Percentiles rank a stretch among this genome's conserved stretches.
Evolutionary conservation across 768 basidiomycete species (phyloP).

Genomic region (Xerocomellus intermedius): DNA sequence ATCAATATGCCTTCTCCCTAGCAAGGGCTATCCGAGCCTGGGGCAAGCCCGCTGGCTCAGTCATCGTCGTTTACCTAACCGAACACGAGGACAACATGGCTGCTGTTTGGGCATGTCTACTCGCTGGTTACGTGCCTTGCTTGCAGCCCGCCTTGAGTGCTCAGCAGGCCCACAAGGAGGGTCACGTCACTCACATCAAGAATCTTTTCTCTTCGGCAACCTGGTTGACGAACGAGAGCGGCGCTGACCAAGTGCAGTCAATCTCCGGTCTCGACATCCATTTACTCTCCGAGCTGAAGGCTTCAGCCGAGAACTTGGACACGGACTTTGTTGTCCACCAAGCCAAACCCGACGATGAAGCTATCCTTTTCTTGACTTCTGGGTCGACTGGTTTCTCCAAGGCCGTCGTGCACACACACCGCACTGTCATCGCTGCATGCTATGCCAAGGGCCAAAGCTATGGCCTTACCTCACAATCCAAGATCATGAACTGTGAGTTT

Average conservation of each 20-base stretch:
- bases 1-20: conserved; percentile 14
- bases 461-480: conserved; percentile 33
- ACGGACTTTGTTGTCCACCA: conserved; percentile 18
- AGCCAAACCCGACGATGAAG: conserved; percentile 29
- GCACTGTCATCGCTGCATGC: conserved; percentile 36
- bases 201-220: conserved; percentile 30
- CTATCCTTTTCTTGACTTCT: conserved; percentile 39
- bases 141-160: conserved; percentile 34
- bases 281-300: conserved; percentile 23
- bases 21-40: conserved; percentile 22
- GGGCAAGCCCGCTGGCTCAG: conserved; percentile 26
- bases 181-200: conserved; percentile 30
- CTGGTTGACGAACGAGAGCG: conserved; percentile 31
- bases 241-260: conserved; percentile 24
- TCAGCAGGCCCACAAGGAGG: conserved; percentile 32
- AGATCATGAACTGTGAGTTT: conserved; percentile 39
- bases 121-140: conserved; percentile 33
- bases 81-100: conserved; percentile 36
- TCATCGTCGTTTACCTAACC: conserved; percentile 30
- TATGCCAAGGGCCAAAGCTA: conserved; percentile 36
- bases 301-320: conserved; percentile 7
- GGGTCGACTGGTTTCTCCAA: conserved; percentile 47
- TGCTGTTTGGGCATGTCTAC: conserved; percentile 31
- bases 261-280: conserved; percentile 27
- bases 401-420: conserved; percentile 40